Percentiles rank a stretch among this genome's conserved stretches.
These are phyloP conservation scores for Chamaecrista fasciculata DNA, from an alignment of 306 rosid species.

Conservation along the genomic window DNA sequence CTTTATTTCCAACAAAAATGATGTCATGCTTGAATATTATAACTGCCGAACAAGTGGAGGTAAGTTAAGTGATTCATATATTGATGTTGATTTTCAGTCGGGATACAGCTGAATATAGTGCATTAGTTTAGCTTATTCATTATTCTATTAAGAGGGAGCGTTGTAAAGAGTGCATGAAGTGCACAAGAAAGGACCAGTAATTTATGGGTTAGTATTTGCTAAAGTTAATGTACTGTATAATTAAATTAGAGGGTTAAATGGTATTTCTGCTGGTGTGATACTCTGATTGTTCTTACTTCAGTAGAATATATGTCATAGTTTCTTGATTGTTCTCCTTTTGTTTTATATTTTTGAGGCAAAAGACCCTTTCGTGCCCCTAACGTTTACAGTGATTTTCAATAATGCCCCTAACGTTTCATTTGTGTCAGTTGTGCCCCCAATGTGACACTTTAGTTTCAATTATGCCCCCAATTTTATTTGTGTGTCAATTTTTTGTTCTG, in stretches of 20 bases:
- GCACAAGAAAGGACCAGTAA: background rate
- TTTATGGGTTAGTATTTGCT: background rate
- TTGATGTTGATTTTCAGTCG: conserved; percentile 26
- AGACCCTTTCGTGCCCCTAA: too few species aligned
- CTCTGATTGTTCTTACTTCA: background rate
- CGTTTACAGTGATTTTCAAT: too few species aligned
- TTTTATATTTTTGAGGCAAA: too few species aligned
- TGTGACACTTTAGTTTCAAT: too few species aligned
- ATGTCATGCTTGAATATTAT: conserved; percentile 51
- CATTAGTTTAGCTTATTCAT: conserved; percentile 1
- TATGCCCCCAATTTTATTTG: too few species aligned
- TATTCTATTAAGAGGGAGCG: background rate
- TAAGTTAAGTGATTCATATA: conserved; percentile 29
- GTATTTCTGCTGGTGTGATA: background rate
- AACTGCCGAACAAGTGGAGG: conserved; percentile 79
- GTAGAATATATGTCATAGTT: conserved; percentile 9
- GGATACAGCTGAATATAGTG: conserved; percentile 7
- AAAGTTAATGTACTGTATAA: background rate
- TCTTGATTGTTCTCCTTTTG: conserved; percentile 12
- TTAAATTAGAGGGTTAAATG: background rate
- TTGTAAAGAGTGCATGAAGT: background rate
- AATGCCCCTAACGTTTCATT: too few species aligned
- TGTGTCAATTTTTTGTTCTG: too few species aligned
- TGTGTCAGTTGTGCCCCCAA: too few species aligned
- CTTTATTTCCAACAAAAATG: conserved; percentile 40